Evolutionary conservation across 306 rosid species (phyloP).

Genomic region (Casuarina glauca): DNA sequence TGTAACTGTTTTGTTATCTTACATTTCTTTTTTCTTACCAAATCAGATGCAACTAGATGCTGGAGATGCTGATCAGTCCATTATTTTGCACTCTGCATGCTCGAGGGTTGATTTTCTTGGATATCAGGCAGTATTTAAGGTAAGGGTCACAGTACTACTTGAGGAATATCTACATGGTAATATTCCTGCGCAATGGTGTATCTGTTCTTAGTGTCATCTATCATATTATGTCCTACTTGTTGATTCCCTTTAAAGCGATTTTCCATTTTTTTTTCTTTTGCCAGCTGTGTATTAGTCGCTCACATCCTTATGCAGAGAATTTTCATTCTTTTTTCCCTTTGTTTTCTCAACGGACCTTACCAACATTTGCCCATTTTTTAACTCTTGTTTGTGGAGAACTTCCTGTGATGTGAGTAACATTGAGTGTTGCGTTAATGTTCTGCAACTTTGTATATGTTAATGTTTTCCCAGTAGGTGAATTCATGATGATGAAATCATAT

Average conservation of each 20-base stretch:
- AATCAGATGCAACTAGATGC: conserved; percentile 74
- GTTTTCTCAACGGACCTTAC: too few species aligned
- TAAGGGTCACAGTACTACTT: conserved; percentile 16
- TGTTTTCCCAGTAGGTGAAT: neutral
- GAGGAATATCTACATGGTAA: neutral
- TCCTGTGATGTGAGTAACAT: neutral
- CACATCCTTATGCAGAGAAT: neutral
- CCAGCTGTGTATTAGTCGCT: neutral
- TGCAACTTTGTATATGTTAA: neutral
- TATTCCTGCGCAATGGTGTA: neutral
- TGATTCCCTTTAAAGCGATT: neutral
- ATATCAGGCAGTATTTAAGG: conserved; percentile 78
- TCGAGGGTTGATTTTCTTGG: conserved; percentile 75
- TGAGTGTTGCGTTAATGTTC: neutral
- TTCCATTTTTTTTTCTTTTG: neutral
- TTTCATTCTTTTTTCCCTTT: too few species aligned
- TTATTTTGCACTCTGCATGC: conserved; percentile 69
- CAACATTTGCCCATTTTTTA: too few species aligned
- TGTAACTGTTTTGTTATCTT: conserved; percentile 28
- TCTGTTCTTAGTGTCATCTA: neutral
- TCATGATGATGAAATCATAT: neutral
- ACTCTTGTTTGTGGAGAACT: neutral
- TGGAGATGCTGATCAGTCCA: conserved; percentile 64
- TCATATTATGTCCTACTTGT: neutral
- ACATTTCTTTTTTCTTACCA: conserved; percentile 16